Evolutionary conservation across 352 stramenopile genomes (phyloP).

Genomic region (Phytophthora cryptogea): DNA sequence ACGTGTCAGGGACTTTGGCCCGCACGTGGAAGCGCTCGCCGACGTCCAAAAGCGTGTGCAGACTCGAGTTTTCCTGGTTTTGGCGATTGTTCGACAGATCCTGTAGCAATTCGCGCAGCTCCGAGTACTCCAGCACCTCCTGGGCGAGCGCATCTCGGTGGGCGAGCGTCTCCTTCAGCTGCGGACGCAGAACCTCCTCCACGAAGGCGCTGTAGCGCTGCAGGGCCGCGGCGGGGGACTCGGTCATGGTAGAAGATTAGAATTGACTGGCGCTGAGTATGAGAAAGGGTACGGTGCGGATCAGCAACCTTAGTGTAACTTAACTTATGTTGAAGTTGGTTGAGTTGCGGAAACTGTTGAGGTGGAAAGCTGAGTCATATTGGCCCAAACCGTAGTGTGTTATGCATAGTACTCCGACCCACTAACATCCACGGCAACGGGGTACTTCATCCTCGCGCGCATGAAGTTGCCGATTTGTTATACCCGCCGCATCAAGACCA

Average conservation of each 20-base stretch:
- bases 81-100: slow-evolving; percentile 27
- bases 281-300: not conserved
- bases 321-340: slow-evolving; percentile 25
- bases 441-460: no score
- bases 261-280: slow-evolving; percentile 22
- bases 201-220: slow-evolving; percentile 71
- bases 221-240: slow-evolving; percentile 38
- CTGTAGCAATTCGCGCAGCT: slow-evolving; percentile 53
- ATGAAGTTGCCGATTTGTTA: no score
- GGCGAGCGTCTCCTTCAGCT: slow-evolving; percentile 63
- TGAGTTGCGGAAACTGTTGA: not conserved
- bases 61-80: slow-evolving; percentile 13
- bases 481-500: no score
- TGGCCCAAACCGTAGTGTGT: no score
- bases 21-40: slow-evolving; percentile 77
- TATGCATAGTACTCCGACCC: no score
- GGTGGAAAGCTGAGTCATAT: no score
- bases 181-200: slow-evolving; percentile 69
- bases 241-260: not conserved
- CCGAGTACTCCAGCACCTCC: slow-evolving; percentile 72
- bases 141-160: slow-evolving; percentile 49
- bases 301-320: not conserved
- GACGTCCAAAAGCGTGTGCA: slow-evolving; percentile 68
- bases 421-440: no score
- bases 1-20: slow-evolving; percentile 62